phyloP scores from a whole-genome alignment of 495 filamentous ascomycete genomes.

The Daldinia grandis region DNA sequence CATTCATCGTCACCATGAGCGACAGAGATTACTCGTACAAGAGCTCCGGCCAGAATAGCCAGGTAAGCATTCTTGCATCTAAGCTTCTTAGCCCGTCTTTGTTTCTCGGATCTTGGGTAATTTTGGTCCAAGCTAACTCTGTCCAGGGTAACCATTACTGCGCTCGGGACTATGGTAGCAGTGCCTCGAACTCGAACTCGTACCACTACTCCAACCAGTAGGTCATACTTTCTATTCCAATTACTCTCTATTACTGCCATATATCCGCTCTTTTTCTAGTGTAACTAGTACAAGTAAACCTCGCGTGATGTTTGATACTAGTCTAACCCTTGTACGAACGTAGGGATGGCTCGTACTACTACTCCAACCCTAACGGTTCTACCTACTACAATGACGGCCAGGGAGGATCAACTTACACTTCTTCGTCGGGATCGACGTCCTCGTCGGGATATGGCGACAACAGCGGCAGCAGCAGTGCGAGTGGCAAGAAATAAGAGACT shows the following conservation, averaged over 20 bases:
- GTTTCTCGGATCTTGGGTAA: background rate
- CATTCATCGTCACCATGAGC: slow-evolving; percentile 32
- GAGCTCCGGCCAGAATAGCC: slow-evolving; percentile 53
- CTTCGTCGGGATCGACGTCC: slow-evolving; percentile 44
- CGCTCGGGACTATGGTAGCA: slow-evolving; percentile 60
- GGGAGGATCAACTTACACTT: slow-evolving; percentile 54
- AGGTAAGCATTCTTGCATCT: slow-evolving; percentile 38
- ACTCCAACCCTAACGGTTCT: slow-evolving; percentile 63
- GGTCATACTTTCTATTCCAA: slow-evolving; percentile 17
- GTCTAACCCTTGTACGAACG: background rate
- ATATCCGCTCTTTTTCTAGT: too few relatives aligned
- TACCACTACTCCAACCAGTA: slow-evolving; percentile 67
- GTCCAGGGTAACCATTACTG: slow-evolving; percentile 64
- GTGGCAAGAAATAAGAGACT: slow-evolving; percentile 20
- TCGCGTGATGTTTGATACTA: background rate
- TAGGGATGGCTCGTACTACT: slow-evolving; percentile 67
- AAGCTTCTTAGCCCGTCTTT: too few relatives aligned
- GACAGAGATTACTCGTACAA: slow-evolving; percentile 53
- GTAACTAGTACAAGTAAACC: too few relatives aligned
- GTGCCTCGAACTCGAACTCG: slow-evolving; percentile 56
- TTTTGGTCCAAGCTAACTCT: background rate
- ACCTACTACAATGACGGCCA: slow-evolving; percentile 57
- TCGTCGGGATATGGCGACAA: slow-evolving; percentile 40
- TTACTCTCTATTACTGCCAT: slow-evolving; percentile 8
- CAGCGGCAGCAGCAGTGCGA: slow-evolving; percentile 16